Evolutionary conservation across 176 grass and related monocot genomes (phyloP).

Genomic region (Avena eriantha): DNA sequence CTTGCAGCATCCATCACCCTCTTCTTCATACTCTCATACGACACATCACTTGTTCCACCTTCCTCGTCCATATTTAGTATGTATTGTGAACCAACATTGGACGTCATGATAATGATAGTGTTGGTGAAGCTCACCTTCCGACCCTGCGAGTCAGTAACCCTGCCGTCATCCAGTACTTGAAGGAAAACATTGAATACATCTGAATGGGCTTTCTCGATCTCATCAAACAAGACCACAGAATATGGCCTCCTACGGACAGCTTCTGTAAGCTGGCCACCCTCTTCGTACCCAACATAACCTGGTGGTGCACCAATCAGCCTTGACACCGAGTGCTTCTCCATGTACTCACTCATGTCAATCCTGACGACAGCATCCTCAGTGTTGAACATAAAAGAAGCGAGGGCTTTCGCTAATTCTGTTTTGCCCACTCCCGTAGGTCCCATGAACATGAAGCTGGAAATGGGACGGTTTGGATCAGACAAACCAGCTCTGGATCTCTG

Average conservation of each 20-base stretch:
- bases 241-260: constrained; percentile 86
- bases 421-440: constrained; percentile 99
- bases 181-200: constrained; percentile 99
- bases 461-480: constrained; percentile 91
- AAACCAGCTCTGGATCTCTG: constrained; percentile 98
- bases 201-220: constrained; percentile 98
- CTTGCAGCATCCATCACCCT: constrained; percentile 98
- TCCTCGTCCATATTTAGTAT: constrained; percentile 94
- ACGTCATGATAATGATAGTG: constrained; percentile 95
- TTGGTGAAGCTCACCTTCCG: constrained; percentile 93
- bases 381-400: constrained; percentile 96
- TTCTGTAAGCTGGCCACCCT: constrained; percentile 95
- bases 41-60: constrained; percentile 50
- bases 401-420: constrained; percentile 94
- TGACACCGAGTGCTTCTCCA: constrained; percentile 98
- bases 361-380: constrained; percentile 97
- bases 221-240: constrained; percentile 93
- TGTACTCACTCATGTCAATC: constrained; percentile 99
- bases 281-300: constrained; percentile 97
- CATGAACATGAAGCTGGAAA: constrained; percentile 99
- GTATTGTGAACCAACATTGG: constrained; percentile 95
- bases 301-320: constrained; percentile 93
- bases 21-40: constrained; percentile 90
- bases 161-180: constrained; percentile 93
- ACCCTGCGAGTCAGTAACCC: constrained; percentile 95